These are phyloP conservation scores for Wickerhamomyces sp. DNA, from an alignment of 1,139 yeast genomes.

Conservation along the genomic window DNA sequence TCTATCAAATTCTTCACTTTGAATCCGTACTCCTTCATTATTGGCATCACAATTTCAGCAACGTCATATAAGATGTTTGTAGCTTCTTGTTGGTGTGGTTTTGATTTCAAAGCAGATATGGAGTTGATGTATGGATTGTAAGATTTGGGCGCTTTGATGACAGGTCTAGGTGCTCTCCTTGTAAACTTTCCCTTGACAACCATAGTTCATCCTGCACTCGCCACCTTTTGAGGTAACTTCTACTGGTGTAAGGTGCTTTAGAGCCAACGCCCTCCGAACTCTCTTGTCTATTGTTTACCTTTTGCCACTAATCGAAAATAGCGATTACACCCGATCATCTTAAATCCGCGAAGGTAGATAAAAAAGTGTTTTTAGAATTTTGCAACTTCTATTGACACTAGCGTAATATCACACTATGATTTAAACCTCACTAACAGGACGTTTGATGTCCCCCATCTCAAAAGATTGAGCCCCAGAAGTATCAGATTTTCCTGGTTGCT, in stretches of 20 bases:
- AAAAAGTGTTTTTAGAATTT: too few relatives aligned
- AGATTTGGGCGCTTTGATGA: constrained; percentile 23
- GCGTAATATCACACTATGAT: too few relatives aligned
- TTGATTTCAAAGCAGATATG: constrained; percentile 54
- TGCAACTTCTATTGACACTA: too few relatives aligned
- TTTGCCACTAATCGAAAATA: too few relatives aligned
- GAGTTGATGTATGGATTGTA: constrained; percentile 45
- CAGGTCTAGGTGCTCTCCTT: constrained; percentile 18
- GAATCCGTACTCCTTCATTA: constrained; percentile 65
- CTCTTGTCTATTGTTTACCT: too few relatives aligned
- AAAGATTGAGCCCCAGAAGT: constrained; percentile 2
- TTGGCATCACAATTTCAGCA: constrained; percentile 62
- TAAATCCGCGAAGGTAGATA: too few relatives aligned
- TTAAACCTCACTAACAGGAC: constrained; percentile 1
- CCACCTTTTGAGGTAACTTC: too few relatives aligned
- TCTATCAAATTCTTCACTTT: constrained; percentile 71
- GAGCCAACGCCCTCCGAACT: too few relatives aligned
- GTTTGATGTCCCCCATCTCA: constrained; percentile 12
- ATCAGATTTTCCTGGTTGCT: constrained; percentile 1
- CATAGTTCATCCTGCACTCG: constrained; percentile 14
- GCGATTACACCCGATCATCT: too few relatives aligned
- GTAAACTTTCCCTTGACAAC: constrained; percentile 19
- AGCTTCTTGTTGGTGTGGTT: constrained; percentile 53
- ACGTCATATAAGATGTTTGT: constrained; percentile 52
- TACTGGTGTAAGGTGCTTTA: too few relatives aligned